Evolutionary conservation across 345 rosid genomes (phyloP), one percentile per base, ranked within the genome.

Genomic region (Isatis tinctoria): DNA sequence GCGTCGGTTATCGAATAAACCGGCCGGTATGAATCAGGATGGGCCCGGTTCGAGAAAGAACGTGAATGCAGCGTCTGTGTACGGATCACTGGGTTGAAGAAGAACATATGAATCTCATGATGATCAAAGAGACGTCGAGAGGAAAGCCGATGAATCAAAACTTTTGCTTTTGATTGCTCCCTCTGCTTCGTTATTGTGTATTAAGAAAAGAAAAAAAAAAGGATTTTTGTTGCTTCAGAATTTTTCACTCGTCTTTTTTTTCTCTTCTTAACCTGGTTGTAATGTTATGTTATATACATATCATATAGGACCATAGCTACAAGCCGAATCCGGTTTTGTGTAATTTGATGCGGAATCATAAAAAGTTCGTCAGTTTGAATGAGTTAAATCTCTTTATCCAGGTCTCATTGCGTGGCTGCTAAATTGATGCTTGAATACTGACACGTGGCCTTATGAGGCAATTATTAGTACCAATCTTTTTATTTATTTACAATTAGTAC

Each of bases 1-100:
- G 63, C 93, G 99, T 16, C 75, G 98, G 26, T 80, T 96, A 72
- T 76, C 96, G 30, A 85, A 57, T 84, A 92, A 84, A 65, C 83
- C 81, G 1, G 48, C 40, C 2, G 80, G 77, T 51, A 18, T 36
- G 35, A 78, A 60, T 66, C 79, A 78, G 16, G 87, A 86, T 49
- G 79, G 79, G 40, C 73, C 80, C 2, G 80, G 84, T n/a, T 70
- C 81, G n/a, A 74, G 87, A 76, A 88, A 85, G 75, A 69, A 70
- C 65, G 14, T 62, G 14, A 53, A 36, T 44, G 59, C 72, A 53
- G 72, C 32, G 14, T 39, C 73, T 40, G 63, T 13, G 27, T 77
- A 77, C 10, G 72, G 80, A 65, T 53, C 80, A 70, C 10, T 77
- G 53, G 67, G 74, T 43, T 75, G 58, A 75, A 30, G 43, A 66